phyloP scores from a whole-genome alignment of 768 basidiomycete genomes.

The Sporobolomyces phaffii region DNA sequence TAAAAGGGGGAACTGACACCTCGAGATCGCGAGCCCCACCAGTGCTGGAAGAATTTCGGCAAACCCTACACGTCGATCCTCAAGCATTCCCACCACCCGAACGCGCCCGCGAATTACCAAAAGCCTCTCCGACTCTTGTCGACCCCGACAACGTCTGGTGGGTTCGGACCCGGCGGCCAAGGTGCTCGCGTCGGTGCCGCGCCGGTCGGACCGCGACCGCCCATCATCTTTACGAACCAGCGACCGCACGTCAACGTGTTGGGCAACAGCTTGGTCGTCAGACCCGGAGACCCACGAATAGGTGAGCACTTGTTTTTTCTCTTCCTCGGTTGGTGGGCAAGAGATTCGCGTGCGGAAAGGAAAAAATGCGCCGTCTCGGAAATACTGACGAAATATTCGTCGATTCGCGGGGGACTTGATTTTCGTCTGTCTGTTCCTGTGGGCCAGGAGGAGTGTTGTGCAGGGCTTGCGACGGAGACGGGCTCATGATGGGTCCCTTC shows the following conservation, averaged over 20 bases:
- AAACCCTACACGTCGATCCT: constrained; percentile 14
- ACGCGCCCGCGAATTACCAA: constrained; percentile 22
- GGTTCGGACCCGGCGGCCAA: background rate
- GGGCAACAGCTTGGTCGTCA: constrained; percentile 6
- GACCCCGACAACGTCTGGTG: no score
- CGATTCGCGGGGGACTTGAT: background rate
- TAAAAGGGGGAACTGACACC: background rate
- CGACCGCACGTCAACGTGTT: background rate
- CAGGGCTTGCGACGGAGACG: constrained; percentile 23
- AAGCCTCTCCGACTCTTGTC: constrained; percentile 17
- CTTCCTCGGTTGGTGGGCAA: background rate
- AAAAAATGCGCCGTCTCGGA: background rate
- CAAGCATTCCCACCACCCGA: background rate
- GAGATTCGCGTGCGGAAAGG: background rate
- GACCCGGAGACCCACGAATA: constrained; percentile 31
- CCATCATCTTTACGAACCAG: background rate
- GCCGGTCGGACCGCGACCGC: background rate
- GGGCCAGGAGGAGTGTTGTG: constrained; percentile 21
- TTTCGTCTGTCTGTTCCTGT: no score
- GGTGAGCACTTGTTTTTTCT: constrained; percentile 5
- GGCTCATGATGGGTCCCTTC: constrained; percentile 7
- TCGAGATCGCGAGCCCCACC: background rate
- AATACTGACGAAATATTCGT: background rate
- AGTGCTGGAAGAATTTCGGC: constrained; percentile 30
- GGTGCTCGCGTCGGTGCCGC: background rate